phyloP scores from a whole-genome alignment of 2,329 filamentous ascomycete genomes.

The Arthrobotrys entomopaga region DNA sequence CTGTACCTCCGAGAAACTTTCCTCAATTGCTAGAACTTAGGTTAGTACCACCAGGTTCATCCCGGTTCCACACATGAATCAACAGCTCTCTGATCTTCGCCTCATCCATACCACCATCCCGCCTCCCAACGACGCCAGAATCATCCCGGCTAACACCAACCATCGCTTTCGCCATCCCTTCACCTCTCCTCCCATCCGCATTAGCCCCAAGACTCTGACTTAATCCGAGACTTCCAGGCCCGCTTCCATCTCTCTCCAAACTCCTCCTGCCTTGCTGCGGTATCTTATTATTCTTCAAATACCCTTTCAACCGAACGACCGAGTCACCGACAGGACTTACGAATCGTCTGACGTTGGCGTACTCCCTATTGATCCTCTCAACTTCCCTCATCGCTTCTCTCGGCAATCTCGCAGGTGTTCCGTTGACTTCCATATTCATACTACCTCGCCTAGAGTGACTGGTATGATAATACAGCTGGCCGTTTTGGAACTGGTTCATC shows the following conservation, averaged over 20 bases:
- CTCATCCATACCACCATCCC: slow-evolving; percentile 48
- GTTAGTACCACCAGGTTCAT: slow-evolving; percentile 49
- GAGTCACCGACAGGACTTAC: slow-evolving; percentile 51
- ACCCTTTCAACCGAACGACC: slow-evolving; percentile 35
- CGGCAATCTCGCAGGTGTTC: slow-evolving; percentile 20
- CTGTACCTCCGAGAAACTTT: neutral
- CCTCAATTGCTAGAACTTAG: slow-evolving; percentile 50
- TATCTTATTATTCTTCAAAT: slow-evolving; percentile 42
- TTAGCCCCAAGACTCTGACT: slow-evolving; percentile 53
- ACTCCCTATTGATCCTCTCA: slow-evolving; percentile 50
- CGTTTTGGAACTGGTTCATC: slow-evolving; percentile 45
- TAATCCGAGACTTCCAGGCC: slow-evolving; percentile 41
- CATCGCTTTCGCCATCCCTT: slow-evolving; percentile 33
- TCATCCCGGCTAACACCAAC: slow-evolving; percentile 44
- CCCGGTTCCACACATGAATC: slow-evolving; percentile 55
- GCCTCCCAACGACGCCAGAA: slow-evolving; percentile 36
- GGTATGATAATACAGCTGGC: slow-evolving; percentile 43
- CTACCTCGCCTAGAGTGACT: slow-evolving; percentile 52
- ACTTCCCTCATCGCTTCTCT: slow-evolving; percentile 46
- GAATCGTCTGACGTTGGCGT: slow-evolving; percentile 50
- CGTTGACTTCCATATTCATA: slow-evolving; percentile 38
- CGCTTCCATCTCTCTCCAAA: slow-evolving; percentile 50
- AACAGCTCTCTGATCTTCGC: slow-evolving; percentile 50
- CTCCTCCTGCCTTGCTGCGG: slow-evolving; percentile 32
- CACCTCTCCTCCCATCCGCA: slow-evolving; percentile 26